phyloP scores from a whole-genome alignment of 306 rosid genomes.

The Medicago lupulina region DNA sequence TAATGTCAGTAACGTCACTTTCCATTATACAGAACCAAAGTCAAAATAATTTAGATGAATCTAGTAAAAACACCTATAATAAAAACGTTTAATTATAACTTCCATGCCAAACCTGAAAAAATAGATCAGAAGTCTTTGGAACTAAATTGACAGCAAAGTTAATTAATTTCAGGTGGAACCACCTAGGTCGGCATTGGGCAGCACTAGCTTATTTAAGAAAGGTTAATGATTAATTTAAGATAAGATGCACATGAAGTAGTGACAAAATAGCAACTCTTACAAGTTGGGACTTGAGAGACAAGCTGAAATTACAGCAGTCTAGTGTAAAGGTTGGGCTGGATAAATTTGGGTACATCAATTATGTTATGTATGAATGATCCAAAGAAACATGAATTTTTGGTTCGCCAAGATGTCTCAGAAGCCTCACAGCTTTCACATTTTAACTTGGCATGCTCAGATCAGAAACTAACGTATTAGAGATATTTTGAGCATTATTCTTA shows the following conservation, averaged over 20 bases:
- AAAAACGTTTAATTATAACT: too few relatives aligned
- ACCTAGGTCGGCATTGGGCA: conserved; percentile 35
- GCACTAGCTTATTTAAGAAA: conserved; percentile 33
- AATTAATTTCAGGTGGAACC: conserved; percentile 40
- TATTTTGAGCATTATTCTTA: not conserved
- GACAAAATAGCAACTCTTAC: conserved; percentile 32
- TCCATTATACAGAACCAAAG: not conserved
- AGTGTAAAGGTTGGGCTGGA: not conserved
- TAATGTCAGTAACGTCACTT: not conserved
- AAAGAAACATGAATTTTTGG: not conserved
- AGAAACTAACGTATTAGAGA: not conserved
- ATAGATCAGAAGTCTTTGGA: conserved; percentile 7
- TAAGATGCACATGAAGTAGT: conserved; percentile 21
- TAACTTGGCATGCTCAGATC: not conserved
- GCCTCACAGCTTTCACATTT: not conserved
- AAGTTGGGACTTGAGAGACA: conserved; percentile 8
- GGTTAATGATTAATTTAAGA: conserved; percentile 33
- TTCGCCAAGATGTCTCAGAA: too few relatives aligned
- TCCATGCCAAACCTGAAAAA: conserved; percentile 12
- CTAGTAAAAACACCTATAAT: conserved; percentile 6
- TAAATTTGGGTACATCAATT: not conserved
- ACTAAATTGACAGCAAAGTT: not conserved
- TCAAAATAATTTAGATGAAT: conserved; percentile 29
- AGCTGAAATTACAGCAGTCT: not conserved
- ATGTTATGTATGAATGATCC: not conserved